Evolutionary conservation across 139 green algal genomes (phyloP).

Genomic region (Trebouxia sp.): DNA sequence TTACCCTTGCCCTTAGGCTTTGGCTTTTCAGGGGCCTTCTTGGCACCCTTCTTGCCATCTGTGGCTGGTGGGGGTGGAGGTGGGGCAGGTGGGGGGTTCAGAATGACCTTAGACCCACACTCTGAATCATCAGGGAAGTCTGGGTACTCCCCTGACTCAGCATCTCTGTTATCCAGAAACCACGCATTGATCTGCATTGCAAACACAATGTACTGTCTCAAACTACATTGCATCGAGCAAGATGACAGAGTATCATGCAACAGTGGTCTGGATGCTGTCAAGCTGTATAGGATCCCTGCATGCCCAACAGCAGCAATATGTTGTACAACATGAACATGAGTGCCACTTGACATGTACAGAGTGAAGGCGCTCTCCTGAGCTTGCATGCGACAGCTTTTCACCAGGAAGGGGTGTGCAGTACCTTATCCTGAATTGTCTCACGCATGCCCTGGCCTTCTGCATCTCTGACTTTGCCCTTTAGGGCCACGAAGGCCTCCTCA

Average conservation of each 20-base stretch:
- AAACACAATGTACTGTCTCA: background rate
- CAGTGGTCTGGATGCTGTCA: no score
- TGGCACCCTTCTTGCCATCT: conserved; percentile 37
- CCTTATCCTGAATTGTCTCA: conserved; percentile 87
- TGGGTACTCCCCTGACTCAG: conserved; percentile 77
- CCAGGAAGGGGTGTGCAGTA: background rate
- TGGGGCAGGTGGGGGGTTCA: conserved; percentile 68
- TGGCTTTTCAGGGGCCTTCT: conserved; percentile 15
- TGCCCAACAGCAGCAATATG: no score
- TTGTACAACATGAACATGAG: no score
- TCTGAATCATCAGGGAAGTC: conserved; percentile 76
- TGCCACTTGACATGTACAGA: no score
- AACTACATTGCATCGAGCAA: background rate
- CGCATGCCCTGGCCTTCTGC: conserved; percentile 86
- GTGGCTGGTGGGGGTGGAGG: background rate
- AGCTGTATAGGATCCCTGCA: no score
- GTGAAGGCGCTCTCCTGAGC: no score
- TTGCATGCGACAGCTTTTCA: background rate
- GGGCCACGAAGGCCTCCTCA: conserved; percentile 64
- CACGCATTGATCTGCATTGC: conserved; percentile 77
- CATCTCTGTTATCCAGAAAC: conserved; percentile 84
- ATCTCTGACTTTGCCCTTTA: conserved; percentile 77
- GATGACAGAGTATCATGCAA: no score
- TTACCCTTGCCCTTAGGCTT: conserved; percentile 42
- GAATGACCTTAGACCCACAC: conserved; percentile 78